Percentiles rank a stretch among this genome's conserved stretches.
Evolutionary conservation across 768 basidiomycete genomes (phyloP).

Genomic region (Porphyrellus cyaneotinctus): DNA sequence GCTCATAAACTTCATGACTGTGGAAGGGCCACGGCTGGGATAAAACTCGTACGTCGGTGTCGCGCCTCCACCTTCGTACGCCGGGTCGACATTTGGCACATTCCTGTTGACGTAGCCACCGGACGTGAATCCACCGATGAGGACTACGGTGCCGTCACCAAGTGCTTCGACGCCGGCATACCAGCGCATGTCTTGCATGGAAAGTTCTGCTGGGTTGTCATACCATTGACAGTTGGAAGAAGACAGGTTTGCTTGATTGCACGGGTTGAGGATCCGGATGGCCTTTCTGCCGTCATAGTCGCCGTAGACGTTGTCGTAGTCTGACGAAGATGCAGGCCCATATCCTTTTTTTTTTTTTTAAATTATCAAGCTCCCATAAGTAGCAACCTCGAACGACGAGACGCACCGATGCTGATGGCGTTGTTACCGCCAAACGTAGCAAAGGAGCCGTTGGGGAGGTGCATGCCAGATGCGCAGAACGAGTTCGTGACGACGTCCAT

Average conservation of each 20-base stretch:
- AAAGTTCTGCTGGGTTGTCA: slow-evolving; percentile 56
- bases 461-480: slow-evolving; percentile 80
- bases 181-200: slow-evolving; percentile 68
- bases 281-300: slow-evolving; percentile 79
- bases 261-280: slow-evolving; percentile 79
- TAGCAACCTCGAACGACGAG: neutral
- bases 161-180: slow-evolving; percentile 70
- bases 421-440: slow-evolving; percentile 73
- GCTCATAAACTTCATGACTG: slow-evolving; percentile 60
- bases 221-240: slow-evolving; percentile 60
- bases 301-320: slow-evolving; percentile 59
- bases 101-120: slow-evolving; percentile 78
- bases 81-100: slow-evolving; percentile 60
- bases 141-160: slow-evolving; percentile 68
- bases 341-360: slow-evolving; percentile 30
- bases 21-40: slow-evolving; percentile 52
- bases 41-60: slow-evolving; percentile 82
- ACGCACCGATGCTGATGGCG: slow-evolving; percentile 49
- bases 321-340: slow-evolving; percentile 24
- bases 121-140: slow-evolving; percentile 74
- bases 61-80: slow-evolving; percentile 55
- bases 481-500: slow-evolving; percentile 54
- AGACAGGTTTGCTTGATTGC: slow-evolving; percentile 43
- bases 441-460: slow-evolving; percentile 73
- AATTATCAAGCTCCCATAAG: slow-evolving; percentile 33